Conservation (phyloP, 495 filamentous ascomycete genomes). For the Neurospora sp. region DNA sequence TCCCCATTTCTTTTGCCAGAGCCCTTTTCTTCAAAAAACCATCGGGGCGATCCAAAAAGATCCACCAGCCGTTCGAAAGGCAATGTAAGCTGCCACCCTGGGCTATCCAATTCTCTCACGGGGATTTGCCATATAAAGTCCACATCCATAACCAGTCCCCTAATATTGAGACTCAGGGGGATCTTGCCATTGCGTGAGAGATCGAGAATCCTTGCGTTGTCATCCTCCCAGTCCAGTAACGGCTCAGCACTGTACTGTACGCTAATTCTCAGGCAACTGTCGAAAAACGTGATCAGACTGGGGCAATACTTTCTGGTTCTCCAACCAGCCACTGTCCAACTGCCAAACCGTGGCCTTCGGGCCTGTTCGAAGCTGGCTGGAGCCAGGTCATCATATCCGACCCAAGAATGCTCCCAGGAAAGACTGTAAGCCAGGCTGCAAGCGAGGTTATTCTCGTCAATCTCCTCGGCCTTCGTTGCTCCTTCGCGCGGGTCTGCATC, state of each 20-base stretch:
- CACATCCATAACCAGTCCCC: not conserved
- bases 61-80: not conserved
- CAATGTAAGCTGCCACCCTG: too few species aligned
- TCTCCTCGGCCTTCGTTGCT: not conserved
- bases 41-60: not conserved
- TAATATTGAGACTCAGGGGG: not conserved
- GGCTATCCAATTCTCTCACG: too few species aligned
- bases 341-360: not conserved
- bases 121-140: too few species aligned
- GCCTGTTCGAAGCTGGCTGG: not conserved
- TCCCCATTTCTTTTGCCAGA: not conserved
- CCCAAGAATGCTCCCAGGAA: too few species aligned
- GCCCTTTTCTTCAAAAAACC: not conserved
- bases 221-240: not conserved
- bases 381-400: accelerated
- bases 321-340: not conserved
- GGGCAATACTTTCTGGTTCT: not conserved
- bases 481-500: not conserved
- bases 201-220: not conserved
- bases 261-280: not conserved
- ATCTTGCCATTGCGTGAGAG: not conserved
- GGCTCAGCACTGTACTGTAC: not conserved
- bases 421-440: not conserved
- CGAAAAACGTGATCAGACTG: accelerated
- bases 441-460: not conserved